Base-by-base conservation (phyloP, 1,284 basidiomycete species). In the Trichosporon coremiiforme region DNA sequence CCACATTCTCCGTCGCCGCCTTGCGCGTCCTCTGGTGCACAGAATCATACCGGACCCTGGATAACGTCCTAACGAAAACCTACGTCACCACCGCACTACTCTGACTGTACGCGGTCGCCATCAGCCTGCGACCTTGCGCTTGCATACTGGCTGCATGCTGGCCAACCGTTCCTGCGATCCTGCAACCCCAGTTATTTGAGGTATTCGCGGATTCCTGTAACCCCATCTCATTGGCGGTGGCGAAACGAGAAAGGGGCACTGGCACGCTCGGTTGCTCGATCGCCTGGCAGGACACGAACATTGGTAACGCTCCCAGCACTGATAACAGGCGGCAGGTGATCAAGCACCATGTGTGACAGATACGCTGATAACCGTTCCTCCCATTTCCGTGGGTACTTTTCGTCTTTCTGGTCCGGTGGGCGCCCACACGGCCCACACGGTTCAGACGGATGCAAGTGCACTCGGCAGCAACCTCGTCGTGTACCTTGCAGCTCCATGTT, bases 361-460 rank as follows among this genome's bases (percentile, higher is more conserved):
- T 53, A 53, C 47, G 47, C 47, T 53, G 47, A 53, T 53, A 53
- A 53, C 47, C 20, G 47, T 22, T 53, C 41, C 33, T 33, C n/a
- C n/a, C n/a, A n/a, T 8, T 33, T 45, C 41, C 38, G 38, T n/a
- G n/a, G n/a, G n/a, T n/a, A n/a, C n/a, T 53, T 53, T 53, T 20
- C 20, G n/a, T 8, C 33, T 22, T 5, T 45, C 13, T 17, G 15
- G 36, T 38, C 36, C 36, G 15, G 41, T 45, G 41, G 41, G 41
- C n/a, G n/a, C n/a, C n/a, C n/a, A n/a, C n/a, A n/a, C n/a, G n/a
- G n/a, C n/a, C n/a, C n/a, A n/a, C n/a, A n/a, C 41, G 15, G 7
- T 33, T 4, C 41, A 12, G 10, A 38, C 36, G 47, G n/a, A 53
- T 53, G 47, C 47, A 53, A 9, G 47, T 53, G n/a, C 20, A 53